Evolutionary conservation across 176 grass and related monocot species (phyloP).

Genomic region (Luzula sylvatica): DNA sequence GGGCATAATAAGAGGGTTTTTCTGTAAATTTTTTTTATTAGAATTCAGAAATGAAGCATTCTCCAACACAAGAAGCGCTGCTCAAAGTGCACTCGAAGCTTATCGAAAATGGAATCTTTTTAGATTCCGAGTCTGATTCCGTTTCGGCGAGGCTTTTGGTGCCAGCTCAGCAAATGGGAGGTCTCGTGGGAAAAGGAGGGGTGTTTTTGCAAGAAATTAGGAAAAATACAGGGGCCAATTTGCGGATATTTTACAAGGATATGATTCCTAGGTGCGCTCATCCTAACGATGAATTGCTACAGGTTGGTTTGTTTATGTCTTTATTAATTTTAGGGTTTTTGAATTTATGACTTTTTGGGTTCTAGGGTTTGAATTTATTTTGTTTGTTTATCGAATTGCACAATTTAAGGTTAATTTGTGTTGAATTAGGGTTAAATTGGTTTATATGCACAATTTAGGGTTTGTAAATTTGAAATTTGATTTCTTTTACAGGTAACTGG

Average conservation of each 20-base stretch:
- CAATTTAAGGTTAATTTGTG: no score
- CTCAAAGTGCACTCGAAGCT: conserved; percentile 57
- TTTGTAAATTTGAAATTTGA: no score
- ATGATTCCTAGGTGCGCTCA: conserved; percentile 62
- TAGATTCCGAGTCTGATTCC: conserved; percentile 24
- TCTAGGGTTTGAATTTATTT: no score
- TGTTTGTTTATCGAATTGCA: no score
- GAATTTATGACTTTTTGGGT: no score
- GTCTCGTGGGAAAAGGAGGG: conserved; percentile 67
- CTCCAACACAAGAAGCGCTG: conserved; percentile 60
- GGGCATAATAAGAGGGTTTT: background rate
- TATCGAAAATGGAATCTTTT: conserved; percentile 48
- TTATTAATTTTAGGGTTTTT: no score
- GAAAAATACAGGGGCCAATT: conserved; percentile 57
- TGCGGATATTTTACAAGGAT: conserved; percentile 61
- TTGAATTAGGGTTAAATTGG: no score
- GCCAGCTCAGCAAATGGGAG: conserved; percentile 63
- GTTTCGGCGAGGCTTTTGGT: conserved; percentile 68
- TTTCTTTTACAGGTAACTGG: no score
- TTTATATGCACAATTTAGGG: no score
- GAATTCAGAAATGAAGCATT: conserved; percentile 73
- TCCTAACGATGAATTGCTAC: conserved; percentile 69
- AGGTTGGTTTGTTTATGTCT: no score
- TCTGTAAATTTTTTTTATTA: conserved; percentile 11
- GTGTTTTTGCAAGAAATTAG: conserved; percentile 74